Evolutionary conservation across 148 eudicot genomes (phyloP).

Genomic region (Salicornia ramosissima): DNA sequence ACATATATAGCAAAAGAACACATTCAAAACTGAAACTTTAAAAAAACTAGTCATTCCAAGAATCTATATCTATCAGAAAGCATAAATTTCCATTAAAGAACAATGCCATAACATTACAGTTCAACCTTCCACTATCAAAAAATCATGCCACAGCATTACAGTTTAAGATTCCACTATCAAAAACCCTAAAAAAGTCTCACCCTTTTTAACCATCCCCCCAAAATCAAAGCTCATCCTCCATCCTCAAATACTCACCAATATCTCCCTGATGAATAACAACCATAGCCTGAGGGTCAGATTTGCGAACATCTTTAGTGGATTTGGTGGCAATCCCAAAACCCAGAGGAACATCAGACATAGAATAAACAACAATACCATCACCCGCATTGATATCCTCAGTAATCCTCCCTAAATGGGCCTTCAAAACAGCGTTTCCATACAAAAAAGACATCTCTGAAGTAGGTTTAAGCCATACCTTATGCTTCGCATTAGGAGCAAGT

Average conservation of each 20-base stretch:
- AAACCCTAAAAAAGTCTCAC: too few relatives aligned
- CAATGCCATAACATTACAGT: background rate
- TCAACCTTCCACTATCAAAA: background rate
- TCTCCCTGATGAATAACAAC: conserved; percentile 85
- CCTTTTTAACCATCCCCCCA: background rate
- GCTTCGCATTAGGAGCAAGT: conserved; percentile 73
- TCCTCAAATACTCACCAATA: conserved; percentile 86
- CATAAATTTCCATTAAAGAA: too few relatives aligned
- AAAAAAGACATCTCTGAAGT: conserved; percentile 84
- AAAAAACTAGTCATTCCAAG: too few relatives aligned
- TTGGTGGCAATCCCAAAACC: conserved; percentile 84
- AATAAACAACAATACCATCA: conserved; percentile 84
- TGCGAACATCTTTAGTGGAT: conserved; percentile 67
- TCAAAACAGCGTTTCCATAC: conserved; percentile 83
- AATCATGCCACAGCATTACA: too few relatives aligned
- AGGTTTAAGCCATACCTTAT: conserved; percentile 91
- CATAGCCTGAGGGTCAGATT: conserved; percentile 79
- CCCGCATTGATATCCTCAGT: conserved; percentile 67
- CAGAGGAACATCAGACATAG: conserved; percentile 86
- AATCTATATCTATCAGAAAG: too few relatives aligned
- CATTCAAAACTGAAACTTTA: too few relatives aligned
- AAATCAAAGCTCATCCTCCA: conserved; percentile 80
- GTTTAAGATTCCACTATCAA: too few relatives aligned
- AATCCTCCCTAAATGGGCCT: conserved; percentile 85
- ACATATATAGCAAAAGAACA: too few relatives aligned